Evolutionary conservation across 2,329 filamentous ascomycete genomes (phyloP), one percentile per base, ranked within the genome.

Genomic region (Ophiobolus disseminans): DNA sequence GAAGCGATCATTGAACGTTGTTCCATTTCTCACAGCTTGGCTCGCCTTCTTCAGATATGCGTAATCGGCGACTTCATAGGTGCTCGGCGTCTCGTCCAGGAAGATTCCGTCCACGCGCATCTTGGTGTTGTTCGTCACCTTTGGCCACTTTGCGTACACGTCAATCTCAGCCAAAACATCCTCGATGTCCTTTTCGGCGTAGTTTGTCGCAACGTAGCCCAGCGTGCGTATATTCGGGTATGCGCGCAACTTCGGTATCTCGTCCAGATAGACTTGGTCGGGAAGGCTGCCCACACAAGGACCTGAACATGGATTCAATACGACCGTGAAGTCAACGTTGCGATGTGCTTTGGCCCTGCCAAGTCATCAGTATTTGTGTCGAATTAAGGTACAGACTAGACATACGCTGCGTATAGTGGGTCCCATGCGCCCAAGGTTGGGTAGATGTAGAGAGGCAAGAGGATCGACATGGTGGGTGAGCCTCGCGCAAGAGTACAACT

Each of bases 201-300:
- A 84, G 10, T 78, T 78, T 7, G 77, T 79, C 16, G 80, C 72
- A 52, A 83, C 80, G 58, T 81, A 82, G 3, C 77, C 78, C 16
- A 83, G 58, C 7, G 81, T 74, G 6, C 75, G 73, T 22, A 79
- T 78, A 62, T 84, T 83, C 40, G 76, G 63, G 48, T 74, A 73
- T 3, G 65, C 53, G 21, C 66, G 65, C 13, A 80, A 65, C 41
- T 70, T 73, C 8, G 76, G 74, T 8, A 80, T 72, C 48, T 78
- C 77, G 40, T 55, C 43, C 19, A 69, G 59, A 50, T 70, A 70
- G 26, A 56, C 50, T 53, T 58, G 48, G 31, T 66, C 59, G 4
- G 65, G 66, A 7, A 68, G 50, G 4, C 60, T 62, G 11, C 56
- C 61, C n/a, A 60, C 45, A 39, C 66, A 69, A n/a, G 65, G 65